Percentiles rank a stretch among this genome's conserved stretches.
Evolutionary conservation across 768 basidiomycete genomes (phyloP).

Genomic region (Suillus spraguei): DNA sequence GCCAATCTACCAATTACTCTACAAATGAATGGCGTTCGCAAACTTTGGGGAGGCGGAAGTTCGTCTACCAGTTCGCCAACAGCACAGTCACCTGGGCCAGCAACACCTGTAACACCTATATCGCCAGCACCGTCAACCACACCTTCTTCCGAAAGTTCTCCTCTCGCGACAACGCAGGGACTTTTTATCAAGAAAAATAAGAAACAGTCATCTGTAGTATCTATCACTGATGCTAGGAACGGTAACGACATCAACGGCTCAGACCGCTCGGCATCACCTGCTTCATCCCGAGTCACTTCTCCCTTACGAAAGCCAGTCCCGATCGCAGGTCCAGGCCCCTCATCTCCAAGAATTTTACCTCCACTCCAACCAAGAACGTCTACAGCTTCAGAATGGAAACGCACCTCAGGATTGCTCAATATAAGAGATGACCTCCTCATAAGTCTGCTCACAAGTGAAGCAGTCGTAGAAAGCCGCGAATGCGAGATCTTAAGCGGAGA

Average conservation of each 20-base stretch:
- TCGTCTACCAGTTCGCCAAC: conserved; percentile 32
- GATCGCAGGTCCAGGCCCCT: conserved; percentile 42
- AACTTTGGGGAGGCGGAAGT: conserved; percentile 54
- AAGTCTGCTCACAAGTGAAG: conserved; percentile 90
- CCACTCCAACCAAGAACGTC: conserved; percentile 40
- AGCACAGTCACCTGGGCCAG: conserved; percentile 20
- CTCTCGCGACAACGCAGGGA: conserved; percentile 31
- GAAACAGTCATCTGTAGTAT: conserved; percentile 30
- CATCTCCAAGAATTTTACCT: conserved; percentile 38
- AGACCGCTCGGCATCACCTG: conserved; percentile 27
- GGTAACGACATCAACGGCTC: conserved; percentile 28
- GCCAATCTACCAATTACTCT: conserved; percentile 32
- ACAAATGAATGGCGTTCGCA: conserved; percentile 64
- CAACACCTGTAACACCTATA: conserved; percentile 19
- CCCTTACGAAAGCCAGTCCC: conserved; percentile 21
- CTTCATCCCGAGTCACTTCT: conserved; percentile 26
- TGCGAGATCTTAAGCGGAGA: conserved; percentile 77
- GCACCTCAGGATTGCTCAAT: conserved; percentile 48
- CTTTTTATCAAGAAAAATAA: conserved; percentile 58
- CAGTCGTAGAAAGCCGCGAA: conserved; percentile 87
- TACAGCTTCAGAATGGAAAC: conserved; percentile 43
- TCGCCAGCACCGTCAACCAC: conserved; percentile 22
- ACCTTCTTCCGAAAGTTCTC: conserved; percentile 1
- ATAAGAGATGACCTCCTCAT: conserved; percentile 85
- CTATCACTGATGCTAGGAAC: conserved; percentile 18